Conservation (phyloP, 139 green algal species). For the Ettlia oleoabundans region DNA sequence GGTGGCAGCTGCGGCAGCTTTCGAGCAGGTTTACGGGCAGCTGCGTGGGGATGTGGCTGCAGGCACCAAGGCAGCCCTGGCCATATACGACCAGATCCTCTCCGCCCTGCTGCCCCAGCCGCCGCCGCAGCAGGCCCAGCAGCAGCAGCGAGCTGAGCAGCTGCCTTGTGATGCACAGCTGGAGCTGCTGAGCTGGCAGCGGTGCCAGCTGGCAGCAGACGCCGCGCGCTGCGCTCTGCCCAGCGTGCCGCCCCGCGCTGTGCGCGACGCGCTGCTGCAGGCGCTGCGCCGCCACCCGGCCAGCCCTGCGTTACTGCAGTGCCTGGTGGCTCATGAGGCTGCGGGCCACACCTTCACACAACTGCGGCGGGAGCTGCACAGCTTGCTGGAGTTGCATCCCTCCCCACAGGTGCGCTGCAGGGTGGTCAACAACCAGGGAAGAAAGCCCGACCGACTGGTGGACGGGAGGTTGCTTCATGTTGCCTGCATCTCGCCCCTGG, state of each 20-base stretch:
- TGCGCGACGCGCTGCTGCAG: constrained; percentile 14
- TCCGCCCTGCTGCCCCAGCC: neutral
- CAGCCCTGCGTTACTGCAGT: constrained; percentile 47
- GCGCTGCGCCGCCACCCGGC: constrained; percentile 51
- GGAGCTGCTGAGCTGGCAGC: constrained; percentile 14
- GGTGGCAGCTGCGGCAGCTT: neutral
- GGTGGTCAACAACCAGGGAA: neutral
- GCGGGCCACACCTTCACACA: constrained; percentile 28
- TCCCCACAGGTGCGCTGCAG: constrained; percentile 2
- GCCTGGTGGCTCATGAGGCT: constrained; percentile 47
- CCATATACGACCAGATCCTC: constrained; percentile 29
- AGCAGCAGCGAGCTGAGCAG: neutral
- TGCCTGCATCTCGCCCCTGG: neutral
- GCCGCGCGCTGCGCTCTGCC: constrained; percentile 1
- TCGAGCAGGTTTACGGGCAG: constrained; percentile 1
- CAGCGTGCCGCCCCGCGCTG: neutral
- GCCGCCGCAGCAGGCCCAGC: neutral
- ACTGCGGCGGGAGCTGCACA: constrained; percentile 18
- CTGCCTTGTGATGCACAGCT: neutral
- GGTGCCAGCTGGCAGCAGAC: constrained; percentile 9
- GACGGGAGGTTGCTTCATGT: neutral
- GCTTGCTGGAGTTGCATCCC: neutral
- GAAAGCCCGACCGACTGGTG: neutral
- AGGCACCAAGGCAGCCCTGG: constrained; percentile 9
- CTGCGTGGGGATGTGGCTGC: neutral